These are phyloP conservation scores for Lentinula detonsa DNA, from an alignment of 768 basidiomycete species.

Conservation along the genomic window DNA sequence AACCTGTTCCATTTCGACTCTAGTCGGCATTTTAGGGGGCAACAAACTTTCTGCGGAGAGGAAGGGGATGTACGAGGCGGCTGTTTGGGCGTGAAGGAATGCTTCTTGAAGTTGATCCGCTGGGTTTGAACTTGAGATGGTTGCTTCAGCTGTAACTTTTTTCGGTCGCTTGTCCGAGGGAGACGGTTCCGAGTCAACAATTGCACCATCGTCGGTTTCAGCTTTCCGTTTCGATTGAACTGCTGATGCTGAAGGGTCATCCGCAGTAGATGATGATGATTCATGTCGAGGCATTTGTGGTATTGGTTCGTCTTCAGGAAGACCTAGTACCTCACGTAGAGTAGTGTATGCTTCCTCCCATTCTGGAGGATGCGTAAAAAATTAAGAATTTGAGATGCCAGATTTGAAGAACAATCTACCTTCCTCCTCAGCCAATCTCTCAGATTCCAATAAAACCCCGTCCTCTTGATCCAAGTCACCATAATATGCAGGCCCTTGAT, in stretches of 20 bases:
- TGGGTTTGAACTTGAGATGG: background rate
- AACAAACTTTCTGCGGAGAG: slow-evolving; percentile 67
- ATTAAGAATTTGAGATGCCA: background rate
- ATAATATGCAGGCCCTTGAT: slow-evolving; percentile 84
- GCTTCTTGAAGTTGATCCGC: slow-evolving; percentile 13
- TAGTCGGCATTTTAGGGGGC: slow-evolving; percentile 69
- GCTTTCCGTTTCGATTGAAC: slow-evolving; percentile 17
- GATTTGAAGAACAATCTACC: slow-evolving; percentile 36
- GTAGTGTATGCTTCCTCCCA: slow-evolving; percentile 59
- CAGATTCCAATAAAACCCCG: slow-evolving; percentile 62
- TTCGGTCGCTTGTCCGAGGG: background rate
- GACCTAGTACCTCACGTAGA: slow-evolving; percentile 46
- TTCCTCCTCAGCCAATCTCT: slow-evolving; percentile 65
- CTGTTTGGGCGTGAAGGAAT: slow-evolving; percentile 44
- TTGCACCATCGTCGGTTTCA: slow-evolving; percentile 1
- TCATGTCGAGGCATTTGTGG: slow-evolving; percentile 53
- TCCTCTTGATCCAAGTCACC: slow-evolving; percentile 85
- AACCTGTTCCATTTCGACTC: slow-evolving; percentile 73
- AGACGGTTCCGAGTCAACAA: slow-evolving; percentile 5
- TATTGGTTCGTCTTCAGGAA: slow-evolving; percentile 44
- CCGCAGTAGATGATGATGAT: slow-evolving; percentile 18
- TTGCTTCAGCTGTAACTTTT: slow-evolving; percentile 15
- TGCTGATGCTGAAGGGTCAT: slow-evolving; percentile 34
- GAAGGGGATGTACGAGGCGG: slow-evolving; percentile 68
- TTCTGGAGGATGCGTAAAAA: slow-evolving; percentile 32